A percentile compares a stretch with the other conserved stretches of the same genome.
phyloP scores from a whole-genome alignment of 2,329 filamentous ascomycete species.

The Zymoseptoria crescenta region DNA sequence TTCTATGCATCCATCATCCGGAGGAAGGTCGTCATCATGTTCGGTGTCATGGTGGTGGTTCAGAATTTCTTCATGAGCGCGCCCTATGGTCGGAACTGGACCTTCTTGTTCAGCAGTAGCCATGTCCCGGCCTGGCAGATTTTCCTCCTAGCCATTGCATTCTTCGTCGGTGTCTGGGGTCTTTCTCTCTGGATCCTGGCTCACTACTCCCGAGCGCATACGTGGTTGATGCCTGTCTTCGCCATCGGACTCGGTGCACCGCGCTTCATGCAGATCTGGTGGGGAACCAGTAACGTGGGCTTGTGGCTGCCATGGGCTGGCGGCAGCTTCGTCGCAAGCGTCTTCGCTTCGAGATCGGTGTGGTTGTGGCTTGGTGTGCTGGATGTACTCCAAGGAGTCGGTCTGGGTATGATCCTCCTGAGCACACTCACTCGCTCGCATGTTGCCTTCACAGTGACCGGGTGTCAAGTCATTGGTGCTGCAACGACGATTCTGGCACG shows the following conservation, averaged over 20 bases:
- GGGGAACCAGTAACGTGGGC: constrained; percentile 53
- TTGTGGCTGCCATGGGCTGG: constrained; percentile 52
- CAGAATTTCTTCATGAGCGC: constrained; percentile 60
- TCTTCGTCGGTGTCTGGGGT: constrained; percentile 49
- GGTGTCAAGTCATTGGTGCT: constrained; percentile 53
- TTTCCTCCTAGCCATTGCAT: constrained; percentile 46
- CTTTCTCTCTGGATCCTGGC: constrained; percentile 44
- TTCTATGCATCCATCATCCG: constrained; percentile 55
- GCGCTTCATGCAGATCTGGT: constrained; percentile 59
- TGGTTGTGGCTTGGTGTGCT: constrained; percentile 61
- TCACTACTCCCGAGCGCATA: constrained; percentile 49
- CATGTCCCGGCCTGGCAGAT: constrained; percentile 50
- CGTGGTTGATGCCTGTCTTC: constrained; percentile 58
- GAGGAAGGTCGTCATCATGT: constrained; percentile 58
- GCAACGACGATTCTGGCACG: constrained; percentile 53
- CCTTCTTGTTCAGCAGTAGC: constrained; percentile 50
- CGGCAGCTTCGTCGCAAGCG: constrained; percentile 43
- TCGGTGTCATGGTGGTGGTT: constrained; percentile 54
- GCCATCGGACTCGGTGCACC: constrained; percentile 57
- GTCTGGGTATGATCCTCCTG: constrained; percentile 58
- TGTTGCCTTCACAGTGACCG: constrained; percentile 52
- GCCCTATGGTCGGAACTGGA: constrained; percentile 59
- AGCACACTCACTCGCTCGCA: constrained; percentile 55
- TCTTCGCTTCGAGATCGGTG: constrained; percentile 48
- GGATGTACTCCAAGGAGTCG: constrained; percentile 56